phyloP scores from a whole-genome alignment of 2,329 filamentous ascomycete genomes.

The Pyricularia pennisetigena region DNA sequence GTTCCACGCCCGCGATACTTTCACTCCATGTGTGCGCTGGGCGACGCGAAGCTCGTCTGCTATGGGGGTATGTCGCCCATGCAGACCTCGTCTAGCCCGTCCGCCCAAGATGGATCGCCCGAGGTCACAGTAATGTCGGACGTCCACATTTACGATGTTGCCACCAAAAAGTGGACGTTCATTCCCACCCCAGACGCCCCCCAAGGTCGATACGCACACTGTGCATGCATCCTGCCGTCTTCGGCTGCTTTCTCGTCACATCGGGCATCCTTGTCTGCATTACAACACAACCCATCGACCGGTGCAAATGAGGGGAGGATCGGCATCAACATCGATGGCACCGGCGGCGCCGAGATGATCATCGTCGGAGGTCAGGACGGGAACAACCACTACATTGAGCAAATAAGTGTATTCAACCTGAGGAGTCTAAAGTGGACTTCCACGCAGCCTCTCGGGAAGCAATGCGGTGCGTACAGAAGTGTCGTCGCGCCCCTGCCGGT shows the following conservation, averaged over 20 bases:
- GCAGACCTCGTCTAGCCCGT: constrained; percentile 34
- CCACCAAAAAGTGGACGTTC: constrained; percentile 73
- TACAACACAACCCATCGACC: constrained; percentile 80
- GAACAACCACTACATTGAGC: constrained; percentile 97
- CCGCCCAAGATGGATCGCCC: constrained; percentile 55
- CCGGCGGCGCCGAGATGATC: constrained; percentile 92
- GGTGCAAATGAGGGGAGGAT: constrained; percentile 77
- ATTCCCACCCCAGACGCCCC: constrained; percentile 73
- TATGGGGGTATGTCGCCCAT: constrained; percentile 96
- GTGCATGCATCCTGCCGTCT: constrained; percentile 84
- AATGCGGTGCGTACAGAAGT: constrained; percentile 87
- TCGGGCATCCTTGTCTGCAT: constrained; percentile 72
- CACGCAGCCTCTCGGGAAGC: constrained; percentile 77
- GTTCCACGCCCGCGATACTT: constrained; percentile 90
- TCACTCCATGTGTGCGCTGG: constrained; percentile 87
- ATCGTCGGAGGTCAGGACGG: constrained; percentile 95
- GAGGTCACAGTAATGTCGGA: constrained; percentile 98
- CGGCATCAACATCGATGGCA: constrained; percentile 81
- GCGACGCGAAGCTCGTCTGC: constrained; percentile 93
- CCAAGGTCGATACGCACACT: constrained; percentile 93
- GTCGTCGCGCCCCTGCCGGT: constrained; percentile 78
- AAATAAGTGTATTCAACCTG: constrained; percentile 96
- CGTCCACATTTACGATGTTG: constrained; percentile 88
- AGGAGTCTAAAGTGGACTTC: constrained; percentile 93
- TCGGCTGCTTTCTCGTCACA: constrained; percentile 79